phyloP scores from a whole-genome alignment of 441 rosid species.

The Aleurites moluccanus region DNA sequence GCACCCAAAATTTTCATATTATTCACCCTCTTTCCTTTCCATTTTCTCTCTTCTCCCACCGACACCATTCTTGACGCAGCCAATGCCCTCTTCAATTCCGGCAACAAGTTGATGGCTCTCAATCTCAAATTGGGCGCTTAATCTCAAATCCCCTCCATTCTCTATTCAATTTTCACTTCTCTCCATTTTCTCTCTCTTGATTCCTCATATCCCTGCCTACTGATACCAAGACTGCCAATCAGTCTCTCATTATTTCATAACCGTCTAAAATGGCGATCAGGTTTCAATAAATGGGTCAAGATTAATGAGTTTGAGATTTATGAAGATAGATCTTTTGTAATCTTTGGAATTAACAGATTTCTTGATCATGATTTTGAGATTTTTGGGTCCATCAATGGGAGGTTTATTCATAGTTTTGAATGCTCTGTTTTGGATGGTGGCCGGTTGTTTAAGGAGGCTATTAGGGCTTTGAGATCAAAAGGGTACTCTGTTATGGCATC shows the following conservation, averaged over 20 bases:
- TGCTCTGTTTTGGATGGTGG: conserved; percentile 5
- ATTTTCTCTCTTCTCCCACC: conserved; percentile 19
- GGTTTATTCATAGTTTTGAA: not conserved
- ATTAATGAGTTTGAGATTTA: conserved; percentile 24
- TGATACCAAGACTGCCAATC: too few species aligned
- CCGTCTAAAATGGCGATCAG: not conserved
- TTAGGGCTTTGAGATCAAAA: conserved; percentile 24
- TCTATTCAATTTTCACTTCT: conserved; percentile 23
- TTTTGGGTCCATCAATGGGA: not conserved
- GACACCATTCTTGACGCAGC: conserved; percentile 29
- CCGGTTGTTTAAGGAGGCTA: conserved; percentile 22
- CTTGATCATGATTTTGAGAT: conserved; percentile 31
- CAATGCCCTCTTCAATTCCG: conserved; percentile 33
- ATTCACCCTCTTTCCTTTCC: conserved; percentile 17
- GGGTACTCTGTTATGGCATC: conserved; percentile 40
- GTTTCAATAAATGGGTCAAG: conserved; percentile 29
- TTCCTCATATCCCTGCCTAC: conserved; percentile 32
- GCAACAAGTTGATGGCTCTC: conserved; percentile 38
- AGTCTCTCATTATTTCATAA: conserved; percentile 31
- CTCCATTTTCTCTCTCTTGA: conserved; percentile 26
- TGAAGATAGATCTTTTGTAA: conserved; percentile 37
- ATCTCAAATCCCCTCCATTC: conserved; percentile 19
- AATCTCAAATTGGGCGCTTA: conserved; percentile 32
- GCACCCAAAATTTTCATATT: conserved; percentile 11
- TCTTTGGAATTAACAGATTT: conserved; percentile 38